Evolutionary conservation across 1,284 basidiomycete genomes (phyloP).

Genomic region (Fomitopsis pinicola): DNA sequence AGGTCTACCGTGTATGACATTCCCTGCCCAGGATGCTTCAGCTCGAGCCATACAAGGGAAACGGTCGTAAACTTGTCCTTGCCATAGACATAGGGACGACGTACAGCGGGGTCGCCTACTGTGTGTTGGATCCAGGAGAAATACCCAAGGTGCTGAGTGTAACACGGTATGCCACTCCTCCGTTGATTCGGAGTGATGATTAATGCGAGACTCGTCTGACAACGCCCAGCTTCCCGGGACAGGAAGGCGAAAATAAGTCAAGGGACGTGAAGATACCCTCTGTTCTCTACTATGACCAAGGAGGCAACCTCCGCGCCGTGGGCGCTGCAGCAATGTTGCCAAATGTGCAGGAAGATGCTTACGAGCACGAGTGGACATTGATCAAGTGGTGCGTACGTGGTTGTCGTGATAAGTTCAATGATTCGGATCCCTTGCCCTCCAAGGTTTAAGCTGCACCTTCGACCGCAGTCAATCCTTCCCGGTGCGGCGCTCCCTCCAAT

Average conservation of each 20-base stretch:
- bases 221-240: constrained; percentile 35
- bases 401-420: too few species aligned
- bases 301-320: constrained; percentile 39
- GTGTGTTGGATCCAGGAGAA: constrained; percentile 41
- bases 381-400: constrained; percentile 41
- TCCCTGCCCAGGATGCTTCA: too few species aligned
- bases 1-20: too few species aligned
- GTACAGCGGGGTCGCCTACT: constrained; percentile 46
- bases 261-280: constrained; percentile 53
- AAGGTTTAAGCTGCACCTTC: constrained; percentile 59
- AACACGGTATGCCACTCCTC: constrained; percentile 29
- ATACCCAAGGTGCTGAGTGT: constrained; percentile 43
- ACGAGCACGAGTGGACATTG: constrained; percentile 42
- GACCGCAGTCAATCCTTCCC: constrained; percentile 27
- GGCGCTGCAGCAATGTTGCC: constrained; percentile 51
- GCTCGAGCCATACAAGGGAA: too few species aligned
- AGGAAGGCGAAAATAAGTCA: constrained; percentile 29
- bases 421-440: not conserved
- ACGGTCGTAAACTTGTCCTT: too few species aligned
- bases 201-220: too few species aligned
- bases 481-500: constrained; percentile 33
- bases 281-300: constrained; percentile 47
- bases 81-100: constrained; percentile 53
- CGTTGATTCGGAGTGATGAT: too few species aligned
- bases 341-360: constrained; percentile 35